Base-by-base conservation (phyloP, 768 basidiomycete genomes). In the Pisolithus marmoratus region DNA sequence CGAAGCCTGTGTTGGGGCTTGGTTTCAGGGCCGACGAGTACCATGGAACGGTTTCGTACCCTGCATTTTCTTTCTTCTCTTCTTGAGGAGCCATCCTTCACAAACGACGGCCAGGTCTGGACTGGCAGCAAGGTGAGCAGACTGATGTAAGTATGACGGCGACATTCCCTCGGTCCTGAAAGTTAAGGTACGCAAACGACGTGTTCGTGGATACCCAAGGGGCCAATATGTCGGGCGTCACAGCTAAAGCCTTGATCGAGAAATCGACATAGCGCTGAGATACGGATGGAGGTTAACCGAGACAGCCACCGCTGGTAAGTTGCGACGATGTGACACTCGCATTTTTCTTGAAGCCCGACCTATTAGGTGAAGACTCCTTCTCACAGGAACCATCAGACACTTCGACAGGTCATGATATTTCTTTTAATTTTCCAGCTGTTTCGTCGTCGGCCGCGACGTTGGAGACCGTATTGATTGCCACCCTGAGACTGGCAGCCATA, bases 41-140 rank as follows among this genome's bases (percentile, higher is more conserved):
- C 20, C 9, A 47, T 27, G 50, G 31, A 46, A 8, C 34, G 43
- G 38, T 37, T 50, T 51, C 68, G 46, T 58, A 84, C 90, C 90
- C 74, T 92, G 90, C 85, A 91, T 84, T 72, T 81, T 89, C 76
- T 89, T 90, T 57, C 90, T 74, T 58, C 90, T 75, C 70, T 93
- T 93, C 73, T 92, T 92, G 54, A 92, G 74, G 5, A 91, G 70
- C 88, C 88, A 92, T 71, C 90, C 90, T 59, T 87, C 77, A 47
- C 70, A 75, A 4, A 86, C 56, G 46, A 82, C 62, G 27, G 58
- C 60, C 23, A 65, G 54, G 23, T 47, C 49, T 26, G 52, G 45
- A 38, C 23, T 38, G 49, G 54, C 20, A 36, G 49, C 31, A 22
- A 51, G 38, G 38, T 51, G 57, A 42, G 52, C 44, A 31, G 47